Conservation (phyloP, 306 rosid species). For the Begonia loranthoides region DNA sequence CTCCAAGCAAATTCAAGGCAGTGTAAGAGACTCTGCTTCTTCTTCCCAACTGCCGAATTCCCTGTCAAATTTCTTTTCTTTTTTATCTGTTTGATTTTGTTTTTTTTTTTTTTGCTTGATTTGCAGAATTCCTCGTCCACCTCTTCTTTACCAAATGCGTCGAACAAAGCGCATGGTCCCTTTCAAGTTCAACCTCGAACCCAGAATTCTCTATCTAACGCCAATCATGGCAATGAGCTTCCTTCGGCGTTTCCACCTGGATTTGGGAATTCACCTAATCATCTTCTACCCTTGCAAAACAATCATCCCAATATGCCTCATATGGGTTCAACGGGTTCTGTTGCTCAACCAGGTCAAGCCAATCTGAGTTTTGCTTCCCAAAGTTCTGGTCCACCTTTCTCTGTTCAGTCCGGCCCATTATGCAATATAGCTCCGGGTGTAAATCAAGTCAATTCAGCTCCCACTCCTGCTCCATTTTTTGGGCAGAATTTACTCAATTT, state of each 20-base stretch:
- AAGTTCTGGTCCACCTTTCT: too few species aligned
- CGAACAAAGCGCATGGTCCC: constrained; percentile 10
- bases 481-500: constrained; percentile 35
- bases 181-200: constrained; percentile 31
- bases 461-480: constrained; percentile 30
- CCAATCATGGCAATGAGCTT: constrained; percentile 16
- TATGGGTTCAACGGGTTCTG: constrained; percentile 19
- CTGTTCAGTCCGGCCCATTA: constrained; percentile 17
- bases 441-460: constrained; percentile 38
- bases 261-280: constrained; percentile 23
- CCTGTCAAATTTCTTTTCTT: not conserved
- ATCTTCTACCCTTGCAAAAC: constrained; percentile 28
- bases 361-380: constrained; percentile 27
- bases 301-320: constrained; percentile 29
- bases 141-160: constrained; percentile 4
- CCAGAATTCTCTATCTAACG: constrained; percentile 13
- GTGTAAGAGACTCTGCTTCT: constrained; percentile 1
- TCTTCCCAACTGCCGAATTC: constrained; percentile 23
- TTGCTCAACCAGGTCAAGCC: constrained; percentile 22
- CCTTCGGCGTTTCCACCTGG: constrained; percentile 27
- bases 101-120: not conserved
- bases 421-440: constrained; percentile 25
- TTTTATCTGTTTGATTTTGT: not conserved
- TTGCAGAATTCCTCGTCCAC: constrained; percentile 9
- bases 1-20: constrained; percentile 3